phyloP scores from a whole-genome alignment of 495 filamentous ascomycete species.

The Pseudomonodictys pantanalensis region DNA sequence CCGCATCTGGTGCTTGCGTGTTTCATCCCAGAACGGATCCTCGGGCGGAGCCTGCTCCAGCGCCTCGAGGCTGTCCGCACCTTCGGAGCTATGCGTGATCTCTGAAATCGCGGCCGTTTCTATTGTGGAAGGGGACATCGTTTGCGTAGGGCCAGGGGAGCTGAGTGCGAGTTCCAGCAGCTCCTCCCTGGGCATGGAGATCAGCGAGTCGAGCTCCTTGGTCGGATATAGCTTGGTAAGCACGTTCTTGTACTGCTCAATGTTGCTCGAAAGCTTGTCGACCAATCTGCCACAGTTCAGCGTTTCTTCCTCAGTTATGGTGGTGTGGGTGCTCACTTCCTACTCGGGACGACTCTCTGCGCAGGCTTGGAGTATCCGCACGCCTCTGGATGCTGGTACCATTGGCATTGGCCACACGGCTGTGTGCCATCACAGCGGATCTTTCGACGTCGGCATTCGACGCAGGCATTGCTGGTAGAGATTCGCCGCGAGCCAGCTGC shows the following conservation, averaged over 20 bases:
- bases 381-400: conserved; percentile 41
- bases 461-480: conserved; percentile 38
- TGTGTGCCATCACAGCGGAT: conserved; percentile 37
- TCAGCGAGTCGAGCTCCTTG: conserved; percentile 46
- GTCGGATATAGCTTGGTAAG: conserved; percentile 49
- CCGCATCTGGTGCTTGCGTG: conserved; percentile 31
- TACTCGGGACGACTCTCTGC: conserved; percentile 39
- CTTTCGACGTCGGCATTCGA: conserved; percentile 35
- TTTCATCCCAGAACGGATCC: conserved; percentile 37
- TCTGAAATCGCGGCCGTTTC: conserved; percentile 31
- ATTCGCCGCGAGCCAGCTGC: conserved; percentile 34
- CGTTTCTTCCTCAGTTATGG: conserved; percentile 1
- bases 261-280: conserved; percentile 35
- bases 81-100: conserved; percentile 32
- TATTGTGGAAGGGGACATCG: conserved; percentile 46
- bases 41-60: conserved; percentile 42
- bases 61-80: conserved; percentile 40
- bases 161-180: conserved; percentile 47
- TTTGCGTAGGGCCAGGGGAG: conserved; percentile 19
- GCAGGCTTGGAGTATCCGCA: conserved; percentile 41
- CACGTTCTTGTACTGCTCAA: conserved; percentile 39
- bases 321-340: conserved; percentile 32
- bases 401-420: conserved; percentile 38
- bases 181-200: conserved; percentile 49
- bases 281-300: conserved; percentile 32